Evolutionary conservation across 495 filamentous ascomycete genomes (phyloP).

Genomic region (Glutinoglossum americanum): DNA sequence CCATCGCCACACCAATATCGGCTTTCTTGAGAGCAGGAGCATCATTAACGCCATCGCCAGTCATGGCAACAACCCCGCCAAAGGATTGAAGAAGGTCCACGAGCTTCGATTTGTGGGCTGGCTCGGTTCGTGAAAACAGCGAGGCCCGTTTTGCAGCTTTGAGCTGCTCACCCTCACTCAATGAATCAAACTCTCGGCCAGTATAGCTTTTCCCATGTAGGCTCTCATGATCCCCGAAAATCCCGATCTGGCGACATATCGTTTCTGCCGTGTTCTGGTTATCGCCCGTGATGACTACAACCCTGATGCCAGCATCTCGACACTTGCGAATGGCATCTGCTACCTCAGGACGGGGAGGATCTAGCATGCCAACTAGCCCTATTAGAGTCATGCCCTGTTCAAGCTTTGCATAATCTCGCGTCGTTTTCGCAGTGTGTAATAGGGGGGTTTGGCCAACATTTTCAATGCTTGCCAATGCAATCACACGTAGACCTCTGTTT

Average conservation of each 20-base stretch:
- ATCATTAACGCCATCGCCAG: constrained; percentile 97
- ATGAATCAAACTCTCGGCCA: constrained; percentile 77
- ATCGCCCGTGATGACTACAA: constrained; percentile 96
- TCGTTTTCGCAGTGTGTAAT: constrained; percentile 51
- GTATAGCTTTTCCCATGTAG: constrained; percentile 85
- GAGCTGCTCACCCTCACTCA: constrained; percentile 59
- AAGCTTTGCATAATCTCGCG: constrained; percentile 60
- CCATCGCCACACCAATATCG: constrained; percentile 98
- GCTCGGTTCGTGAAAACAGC: constrained; percentile 94
- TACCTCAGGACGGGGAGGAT: constrained; percentile 93
- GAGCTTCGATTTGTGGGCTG: constrained; percentile 81
- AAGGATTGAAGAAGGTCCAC: constrained; percentile 88
- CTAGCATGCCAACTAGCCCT: constrained; percentile 89
- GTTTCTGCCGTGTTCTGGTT: constrained; percentile 94
- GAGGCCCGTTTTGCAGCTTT: constrained; percentile 67
- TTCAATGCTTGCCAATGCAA: constrained; percentile 70
- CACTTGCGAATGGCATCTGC: constrained; percentile 69
- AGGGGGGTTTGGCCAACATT: constrained; percentile 48
- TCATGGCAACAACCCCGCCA: constrained; percentile 97
- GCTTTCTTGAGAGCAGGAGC: constrained; percentile 95
- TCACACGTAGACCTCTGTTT: constrained; percentile 80
- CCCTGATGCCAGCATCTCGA: constrained; percentile 79
- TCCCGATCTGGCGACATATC: constrained; percentile 90
- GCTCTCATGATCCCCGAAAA: constrained; percentile 68
- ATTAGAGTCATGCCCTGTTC: constrained; percentile 89